Conservation (phyloP, 306 rosid species). For the Acacia acuminata region DNA sequence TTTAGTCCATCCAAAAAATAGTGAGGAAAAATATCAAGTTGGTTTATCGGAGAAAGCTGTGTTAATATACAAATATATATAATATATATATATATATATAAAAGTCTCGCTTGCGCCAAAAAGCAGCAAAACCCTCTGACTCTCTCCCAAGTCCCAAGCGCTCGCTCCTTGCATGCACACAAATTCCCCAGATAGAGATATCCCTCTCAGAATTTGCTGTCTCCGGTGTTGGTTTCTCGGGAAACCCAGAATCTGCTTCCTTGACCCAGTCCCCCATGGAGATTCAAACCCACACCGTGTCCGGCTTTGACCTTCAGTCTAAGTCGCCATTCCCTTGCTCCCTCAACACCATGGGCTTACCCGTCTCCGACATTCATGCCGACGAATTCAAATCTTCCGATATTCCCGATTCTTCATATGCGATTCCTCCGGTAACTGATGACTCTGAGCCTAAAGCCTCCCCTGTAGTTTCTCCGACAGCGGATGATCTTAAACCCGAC, state of each 20-base stretch:
- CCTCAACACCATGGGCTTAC: slow-evolving; percentile 2
- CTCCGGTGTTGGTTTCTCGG: neutral
- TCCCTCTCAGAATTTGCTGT: neutral
- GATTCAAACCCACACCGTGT: slow-evolving; percentile 44
- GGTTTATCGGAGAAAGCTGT: neutral
- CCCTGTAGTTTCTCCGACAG: neutral
- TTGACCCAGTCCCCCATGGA: slow-evolving; percentile 43
- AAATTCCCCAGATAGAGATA: neutral
- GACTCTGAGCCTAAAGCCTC: neutral
- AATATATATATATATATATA: neutral
- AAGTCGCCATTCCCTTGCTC: slow-evolving; percentile 40
- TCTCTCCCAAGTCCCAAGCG: neutral
- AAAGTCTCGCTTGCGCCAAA: neutral
- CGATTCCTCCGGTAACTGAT: neutral
- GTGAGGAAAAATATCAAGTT: neutral
- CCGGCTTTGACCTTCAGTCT: slow-evolving; percentile 35
- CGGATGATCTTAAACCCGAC: neutral
- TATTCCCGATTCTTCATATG: neutral
- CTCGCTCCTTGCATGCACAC: neutral
- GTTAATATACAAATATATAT: neutral
- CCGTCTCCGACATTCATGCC: slow-evolving; percentile 1
- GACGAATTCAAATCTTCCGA: slow-evolving; percentile 20
- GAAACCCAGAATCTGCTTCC: neutral
- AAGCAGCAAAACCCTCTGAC: neutral
- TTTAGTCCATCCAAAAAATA: neutral